These are phyloP conservation scores for Globisporangium mamillatum DNA, from an alignment of 352 stramenopile species.

Conservation along the genomic window DNA sequence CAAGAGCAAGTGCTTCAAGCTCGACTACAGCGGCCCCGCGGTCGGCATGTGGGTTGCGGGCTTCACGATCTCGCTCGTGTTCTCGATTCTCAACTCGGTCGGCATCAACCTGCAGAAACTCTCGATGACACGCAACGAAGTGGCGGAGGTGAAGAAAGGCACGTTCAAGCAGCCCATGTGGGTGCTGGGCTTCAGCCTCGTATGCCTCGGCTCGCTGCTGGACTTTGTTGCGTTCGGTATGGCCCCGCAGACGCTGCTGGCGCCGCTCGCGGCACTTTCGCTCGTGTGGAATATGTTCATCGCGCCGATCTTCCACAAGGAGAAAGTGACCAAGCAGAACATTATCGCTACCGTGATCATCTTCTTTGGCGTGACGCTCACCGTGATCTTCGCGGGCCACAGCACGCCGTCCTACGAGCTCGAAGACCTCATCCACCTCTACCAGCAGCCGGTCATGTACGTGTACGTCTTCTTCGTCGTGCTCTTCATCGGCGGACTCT, in stretches of 20 bases:
- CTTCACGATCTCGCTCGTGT: slow-evolving; percentile 85
- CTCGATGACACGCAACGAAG: slow-evolving; percentile 76
- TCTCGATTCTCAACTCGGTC: slow-evolving; percentile 87
- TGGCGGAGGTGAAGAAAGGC: slow-evolving; percentile 59
- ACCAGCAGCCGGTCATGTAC: slow-evolving; percentile 80
- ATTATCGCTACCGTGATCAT: slow-evolving; percentile 86
- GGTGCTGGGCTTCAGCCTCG: slow-evolving; percentile 84
- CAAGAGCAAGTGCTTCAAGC: slow-evolving; percentile 81
- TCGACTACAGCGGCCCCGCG: slow-evolving; percentile 61
- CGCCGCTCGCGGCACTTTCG: slow-evolving; percentile 83
- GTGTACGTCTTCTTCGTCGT: slow-evolving; percentile 76
- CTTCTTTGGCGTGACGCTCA: slow-evolving; percentile 85
- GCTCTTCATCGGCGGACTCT: slow-evolving; percentile 58
- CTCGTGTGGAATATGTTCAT: slow-evolving; percentile 93
- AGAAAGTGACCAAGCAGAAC: slow-evolving; percentile 82
- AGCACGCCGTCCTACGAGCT: slow-evolving; percentile 85
- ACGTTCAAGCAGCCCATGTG: slow-evolving; percentile 86
- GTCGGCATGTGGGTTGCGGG: slow-evolving; percentile 85
- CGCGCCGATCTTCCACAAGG: slow-evolving; percentile 87
- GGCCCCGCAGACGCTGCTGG: slow-evolving; percentile 88
- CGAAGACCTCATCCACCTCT: slow-evolving; percentile 80
- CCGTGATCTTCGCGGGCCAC: slow-evolving; percentile 87
- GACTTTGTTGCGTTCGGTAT: slow-evolving; percentile 92
- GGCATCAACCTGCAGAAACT: slow-evolving; percentile 92
- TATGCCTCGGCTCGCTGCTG: slow-evolving; percentile 79